These are phyloP conservation scores for Penicillium brasilianum DNA, from an alignment of 2,329 filamentous ascomycete genomes.

Conservation along the genomic window DNA sequence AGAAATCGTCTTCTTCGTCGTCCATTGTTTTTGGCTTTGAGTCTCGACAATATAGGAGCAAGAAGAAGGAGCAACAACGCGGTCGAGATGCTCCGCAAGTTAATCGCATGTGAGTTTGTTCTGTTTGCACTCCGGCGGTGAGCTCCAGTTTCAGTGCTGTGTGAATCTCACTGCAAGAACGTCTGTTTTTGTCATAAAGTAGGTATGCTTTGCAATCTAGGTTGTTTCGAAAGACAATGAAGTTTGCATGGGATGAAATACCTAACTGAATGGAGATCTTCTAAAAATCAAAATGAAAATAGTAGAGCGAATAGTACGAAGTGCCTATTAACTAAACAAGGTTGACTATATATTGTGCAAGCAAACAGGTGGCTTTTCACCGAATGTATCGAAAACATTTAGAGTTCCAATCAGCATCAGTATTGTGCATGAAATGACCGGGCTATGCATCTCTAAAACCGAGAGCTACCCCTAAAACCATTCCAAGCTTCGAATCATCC, in stretches of 20 bases:
- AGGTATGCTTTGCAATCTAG: background rate
- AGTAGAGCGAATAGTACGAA: no score
- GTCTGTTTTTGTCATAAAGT: background rate
- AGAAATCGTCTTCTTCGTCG: conserved; percentile 55
- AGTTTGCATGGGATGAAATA: no score
- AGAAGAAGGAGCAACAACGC: conserved; percentile 19
- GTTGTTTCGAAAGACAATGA: background rate
- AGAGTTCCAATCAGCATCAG: background rate
- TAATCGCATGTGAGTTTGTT: conserved; percentile 27
- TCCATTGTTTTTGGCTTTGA: conserved; percentile 43
- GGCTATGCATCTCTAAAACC: background rate
- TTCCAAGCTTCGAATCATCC: background rate
- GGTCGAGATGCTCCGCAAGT: conserved; percentile 22
- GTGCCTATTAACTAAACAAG: no score
- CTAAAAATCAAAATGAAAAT: background rate
- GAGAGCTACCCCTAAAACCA: background rate
- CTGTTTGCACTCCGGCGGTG: conserved; percentile 29
- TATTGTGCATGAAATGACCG: background rate
- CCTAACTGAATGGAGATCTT: background rate
- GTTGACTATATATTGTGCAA: no score
- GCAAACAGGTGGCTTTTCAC: no score
- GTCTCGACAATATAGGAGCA: conserved; percentile 7
- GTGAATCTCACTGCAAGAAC: background rate
- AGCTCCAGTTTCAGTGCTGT: background rate
- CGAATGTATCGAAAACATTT: background rate